These are phyloP conservation scores for Acer yangbiense DNA, from an alignment of 345 rosid species.

Conservation along the genomic window DNA sequence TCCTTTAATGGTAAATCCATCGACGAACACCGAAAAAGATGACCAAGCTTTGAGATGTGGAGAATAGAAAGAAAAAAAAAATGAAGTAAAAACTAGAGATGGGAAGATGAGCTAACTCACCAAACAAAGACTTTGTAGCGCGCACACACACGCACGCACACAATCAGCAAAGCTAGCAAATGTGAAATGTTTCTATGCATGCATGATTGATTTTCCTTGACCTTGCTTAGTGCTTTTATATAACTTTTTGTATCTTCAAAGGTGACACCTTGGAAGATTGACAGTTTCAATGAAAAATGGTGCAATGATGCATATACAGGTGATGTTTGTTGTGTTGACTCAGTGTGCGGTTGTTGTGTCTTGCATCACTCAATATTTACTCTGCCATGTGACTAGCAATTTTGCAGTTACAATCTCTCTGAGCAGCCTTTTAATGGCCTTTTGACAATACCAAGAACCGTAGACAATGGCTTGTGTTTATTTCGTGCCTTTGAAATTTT, in stretches of 20 bases:
- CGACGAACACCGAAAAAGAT: neutral
- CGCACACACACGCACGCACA: neutral
- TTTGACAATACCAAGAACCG: neutral
- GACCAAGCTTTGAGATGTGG: neutral
- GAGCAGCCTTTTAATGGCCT: constrained; percentile 7
- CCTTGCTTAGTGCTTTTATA: constrained; percentile 4
- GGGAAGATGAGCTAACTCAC: constrained; percentile 35
- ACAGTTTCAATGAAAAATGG: constrained; percentile 26
- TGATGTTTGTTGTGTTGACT: constrained; percentile 17
- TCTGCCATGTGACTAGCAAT: constrained; percentile 19
- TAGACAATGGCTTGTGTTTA: neutral
- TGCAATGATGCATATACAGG: constrained; percentile 8
- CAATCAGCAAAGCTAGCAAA: neutral
- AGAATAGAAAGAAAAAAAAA: constrained; percentile 5
- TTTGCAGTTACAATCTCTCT: constrained; percentile 17
- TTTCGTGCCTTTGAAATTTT: neutral
- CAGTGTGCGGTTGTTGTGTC: neutral
- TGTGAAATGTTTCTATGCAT: neutral
- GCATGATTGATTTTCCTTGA: neutral
- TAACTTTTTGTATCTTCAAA: neutral
- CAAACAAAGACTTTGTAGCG: constrained; percentile 15
- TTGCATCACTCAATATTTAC: neutral
- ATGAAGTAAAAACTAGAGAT: neutral
- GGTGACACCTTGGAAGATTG: constrained; percentile 7
- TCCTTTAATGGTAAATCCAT: constrained; percentile 28